A percentile compares a stretch with the other conserved stretches of the same genome.
These are phyloP conservation scores for Podospora australis DNA, from an alignment of 495 filamentous ascomycete genomes.

Conservation along the genomic window DNA sequence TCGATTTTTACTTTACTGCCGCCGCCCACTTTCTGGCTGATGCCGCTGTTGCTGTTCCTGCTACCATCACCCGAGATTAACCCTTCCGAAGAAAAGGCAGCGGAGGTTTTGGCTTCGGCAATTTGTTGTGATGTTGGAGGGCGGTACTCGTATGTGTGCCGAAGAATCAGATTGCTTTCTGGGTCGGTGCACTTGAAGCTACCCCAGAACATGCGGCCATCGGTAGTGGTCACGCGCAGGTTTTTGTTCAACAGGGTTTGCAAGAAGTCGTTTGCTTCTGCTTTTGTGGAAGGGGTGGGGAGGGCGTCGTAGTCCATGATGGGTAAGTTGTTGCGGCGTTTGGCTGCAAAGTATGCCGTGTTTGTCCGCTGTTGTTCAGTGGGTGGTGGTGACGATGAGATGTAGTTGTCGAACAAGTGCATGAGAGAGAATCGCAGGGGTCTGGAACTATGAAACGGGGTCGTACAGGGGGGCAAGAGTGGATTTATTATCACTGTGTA, in stretches of 20 bases:
- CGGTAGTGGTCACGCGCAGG: constrained; percentile 74
- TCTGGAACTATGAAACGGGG: too few species aligned
- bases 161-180: constrained; percentile 80
- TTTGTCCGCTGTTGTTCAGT: not conserved
- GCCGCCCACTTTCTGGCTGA: constrained; percentile 32
- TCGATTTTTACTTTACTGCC: constrained; percentile 49
- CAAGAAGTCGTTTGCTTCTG: constrained; percentile 37
- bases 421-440: too few species aligned
- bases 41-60: constrained; percentile 42
- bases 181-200: constrained; percentile 91
- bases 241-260: constrained; percentile 55
- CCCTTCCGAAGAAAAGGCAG: too few species aligned
- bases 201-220: constrained; percentile 83
- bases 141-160: constrained; percentile 82
- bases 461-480: too few species aligned
- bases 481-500: too few species aligned
- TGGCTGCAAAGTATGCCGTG: not conserved
- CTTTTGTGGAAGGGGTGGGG: not conserved
- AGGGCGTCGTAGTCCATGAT: constrained; percentile 7
- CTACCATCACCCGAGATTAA: too few species aligned
- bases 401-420: too few species aligned
- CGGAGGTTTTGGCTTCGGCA: constrained; percentile 24
- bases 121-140: constrained; percentile 48
- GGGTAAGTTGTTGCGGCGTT: not conserved
- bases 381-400: not conserved